Percentiles rank a stretch among this genome's conserved stretches.
These are phyloP conservation scores for Colletotrichum graminicola DNA, from an alignment of 2,329 filamentous ascomycete species.

Conservation along the genomic window DNA sequence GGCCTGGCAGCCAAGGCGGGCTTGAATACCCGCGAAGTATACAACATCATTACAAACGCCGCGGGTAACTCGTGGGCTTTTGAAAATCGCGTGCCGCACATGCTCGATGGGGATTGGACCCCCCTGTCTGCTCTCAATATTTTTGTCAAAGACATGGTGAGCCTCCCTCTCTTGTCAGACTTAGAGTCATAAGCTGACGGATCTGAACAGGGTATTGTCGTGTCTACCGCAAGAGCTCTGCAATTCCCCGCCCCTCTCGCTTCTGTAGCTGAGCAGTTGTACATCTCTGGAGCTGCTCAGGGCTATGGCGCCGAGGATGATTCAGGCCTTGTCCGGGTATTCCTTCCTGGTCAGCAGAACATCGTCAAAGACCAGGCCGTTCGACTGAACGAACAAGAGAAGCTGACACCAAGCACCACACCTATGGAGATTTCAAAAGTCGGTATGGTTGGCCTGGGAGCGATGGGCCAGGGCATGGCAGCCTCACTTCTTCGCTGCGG, in stretches of 20 bases:
- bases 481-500: conserved; percentile 50
- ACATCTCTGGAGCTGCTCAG: conserved; percentile 46
- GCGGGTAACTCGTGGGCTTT: conserved; percentile 65
- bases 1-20: conserved; percentile 63
- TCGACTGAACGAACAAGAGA: conserved; percentile 13
- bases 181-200: background rate
- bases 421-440: conserved; percentile 48
- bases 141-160: conserved; percentile 53
- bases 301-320: conserved; percentile 49
- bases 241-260: conserved; percentile 53
- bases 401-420: conserved; percentile 43
- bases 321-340: conserved; percentile 47
- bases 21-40: conserved; percentile 54
- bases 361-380: conserved; percentile 42
- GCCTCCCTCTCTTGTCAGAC: background rate
- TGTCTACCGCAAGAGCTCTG: conserved; percentile 47
- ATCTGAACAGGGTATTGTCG: conserved; percentile 46
- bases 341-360: conserved; percentile 41
- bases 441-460: conserved; percentile 53
- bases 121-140: conserved; percentile 52
- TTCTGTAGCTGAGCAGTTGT: conserved; percentile 51
- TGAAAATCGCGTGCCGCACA: conserved; percentile 66
- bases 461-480: conserved; percentile 56
- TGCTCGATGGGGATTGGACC: conserved; percentile 63
- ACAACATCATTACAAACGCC: conserved; percentile 48